Percentiles rank a stretch among this genome's conserved stretches.
phyloP scores from a whole-genome alignment of 2,329 filamentous ascomycete species.

The Pseudocercospora vitis region DNA sequence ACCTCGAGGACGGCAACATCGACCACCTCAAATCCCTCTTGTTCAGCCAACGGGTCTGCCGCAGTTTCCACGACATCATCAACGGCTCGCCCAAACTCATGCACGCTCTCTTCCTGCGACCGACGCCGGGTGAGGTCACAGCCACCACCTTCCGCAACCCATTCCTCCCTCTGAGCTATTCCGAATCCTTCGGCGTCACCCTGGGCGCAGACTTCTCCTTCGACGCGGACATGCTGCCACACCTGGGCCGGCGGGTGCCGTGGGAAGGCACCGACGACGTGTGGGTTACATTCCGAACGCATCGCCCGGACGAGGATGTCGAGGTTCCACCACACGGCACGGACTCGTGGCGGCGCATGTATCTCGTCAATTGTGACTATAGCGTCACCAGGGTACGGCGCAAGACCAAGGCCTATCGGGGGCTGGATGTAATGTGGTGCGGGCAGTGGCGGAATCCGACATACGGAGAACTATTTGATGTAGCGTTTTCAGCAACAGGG shows the following conservation, averaged over 20 bases:
- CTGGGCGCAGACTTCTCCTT: background rate
- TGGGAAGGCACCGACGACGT: background rate
- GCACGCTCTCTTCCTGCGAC: background rate
- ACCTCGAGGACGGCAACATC: background rate
- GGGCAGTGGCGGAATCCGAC: background rate
- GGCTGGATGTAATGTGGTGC: background rate
- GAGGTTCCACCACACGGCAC: background rate
- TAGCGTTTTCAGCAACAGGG: background rate
- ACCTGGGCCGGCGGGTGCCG: background rate
- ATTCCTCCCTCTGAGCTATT: background rate
- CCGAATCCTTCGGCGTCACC: background rate
- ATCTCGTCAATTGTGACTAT: background rate
- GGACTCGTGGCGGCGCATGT: background rate
- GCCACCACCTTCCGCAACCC: background rate
- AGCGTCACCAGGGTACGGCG: background rate
- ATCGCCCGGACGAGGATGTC: background rate
- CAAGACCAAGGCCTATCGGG: background rate
- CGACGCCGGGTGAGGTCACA: background rate
- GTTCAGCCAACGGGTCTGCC: background rate
- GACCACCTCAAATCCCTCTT: background rate
- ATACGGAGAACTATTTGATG: background rate
- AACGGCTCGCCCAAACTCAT: background rate
- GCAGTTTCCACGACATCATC: background rate
- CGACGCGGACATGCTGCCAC: background rate
- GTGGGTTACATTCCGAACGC: background rate